A percentile compares a stretch with the other conserved stretches of the same genome.
phyloP scores from a whole-genome alignment of 169 alveolate species.

The Cryptosporidium meleagridis region DNA sequence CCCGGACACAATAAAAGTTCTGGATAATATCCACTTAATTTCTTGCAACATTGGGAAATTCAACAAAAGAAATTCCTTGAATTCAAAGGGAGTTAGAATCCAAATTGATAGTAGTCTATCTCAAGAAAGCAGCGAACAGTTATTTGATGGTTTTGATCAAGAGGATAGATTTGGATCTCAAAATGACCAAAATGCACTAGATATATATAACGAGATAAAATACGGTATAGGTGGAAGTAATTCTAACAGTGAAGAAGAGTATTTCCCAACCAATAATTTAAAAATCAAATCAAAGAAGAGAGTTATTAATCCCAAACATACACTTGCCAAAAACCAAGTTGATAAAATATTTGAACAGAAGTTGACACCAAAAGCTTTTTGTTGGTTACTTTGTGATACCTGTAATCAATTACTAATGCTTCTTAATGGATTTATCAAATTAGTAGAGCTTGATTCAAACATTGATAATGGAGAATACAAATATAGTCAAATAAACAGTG shows the following conservation, averaged over 20 bases:
- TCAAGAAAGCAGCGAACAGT: background rate
- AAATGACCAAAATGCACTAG: conserved; percentile 16
- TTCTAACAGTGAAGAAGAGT: conserved; percentile 39
- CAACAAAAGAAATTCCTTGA: background rate
- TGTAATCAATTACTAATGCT: conserved; percentile 48
- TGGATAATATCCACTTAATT: background rate
- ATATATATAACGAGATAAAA: conserved; percentile 11
- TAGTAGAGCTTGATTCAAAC: conserved; percentile 9
- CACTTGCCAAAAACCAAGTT: conserved; percentile 7
- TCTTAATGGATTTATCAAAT: conserved; percentile 37
- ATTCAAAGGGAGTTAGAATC: background rate
- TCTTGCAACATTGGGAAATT: background rate
- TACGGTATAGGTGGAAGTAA: background rate
- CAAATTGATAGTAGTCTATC: background rate
- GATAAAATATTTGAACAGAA: conserved; percentile 70
- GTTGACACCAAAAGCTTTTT: conserved; percentile 56
- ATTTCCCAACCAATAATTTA: background rate
- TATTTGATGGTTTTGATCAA: conserved; percentile 66
- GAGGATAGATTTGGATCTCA: conserved; percentile 3
- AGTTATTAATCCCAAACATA: background rate
- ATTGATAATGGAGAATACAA: background rate
- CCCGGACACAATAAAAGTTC: background rate
- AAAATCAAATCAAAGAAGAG: background rate
- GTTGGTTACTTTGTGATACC: conserved; percentile 65
- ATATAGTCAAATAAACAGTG: background rate